Evolutionary conservation across 257 asterid species (phyloP).

Genomic region (Fraxinus excelsior): DNA sequence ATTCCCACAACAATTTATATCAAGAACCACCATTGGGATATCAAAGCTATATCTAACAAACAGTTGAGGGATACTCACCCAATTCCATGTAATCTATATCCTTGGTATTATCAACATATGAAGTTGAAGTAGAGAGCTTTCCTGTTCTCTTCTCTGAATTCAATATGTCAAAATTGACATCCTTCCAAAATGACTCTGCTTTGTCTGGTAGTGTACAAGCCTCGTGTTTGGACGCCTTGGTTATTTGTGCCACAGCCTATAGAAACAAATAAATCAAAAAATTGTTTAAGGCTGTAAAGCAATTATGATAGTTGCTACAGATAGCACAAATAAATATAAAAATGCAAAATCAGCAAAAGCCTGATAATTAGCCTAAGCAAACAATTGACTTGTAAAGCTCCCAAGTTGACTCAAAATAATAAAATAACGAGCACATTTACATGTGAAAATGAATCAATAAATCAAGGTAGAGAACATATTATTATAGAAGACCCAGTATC

Average conservation of each 20-base stretch:
- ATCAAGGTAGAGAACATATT: neutral
- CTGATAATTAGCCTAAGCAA: neutral
- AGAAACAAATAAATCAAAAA: constrained; percentile 23
- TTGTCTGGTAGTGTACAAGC: constrained; percentile 64
- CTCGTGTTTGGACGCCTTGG: constrained; percentile 73
- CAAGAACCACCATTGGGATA: constrained; percentile 4
- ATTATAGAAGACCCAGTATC: constrained; percentile 3
- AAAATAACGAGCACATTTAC: neutral
- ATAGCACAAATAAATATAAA: neutral
- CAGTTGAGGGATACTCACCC: constrained; percentile 39
- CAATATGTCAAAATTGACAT: constrained; percentile 39
- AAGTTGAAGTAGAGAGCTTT: constrained; percentile 29
- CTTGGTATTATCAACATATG: constrained; percentile 29
- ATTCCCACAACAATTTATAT: constrained; percentile 2
- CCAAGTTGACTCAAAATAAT: neutral
- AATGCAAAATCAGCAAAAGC: neutral
- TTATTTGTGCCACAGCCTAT: constrained; percentile 89
- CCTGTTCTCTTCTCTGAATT: constrained; percentile 42
- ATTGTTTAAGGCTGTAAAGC: constrained; percentile 4
- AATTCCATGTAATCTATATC: constrained; percentile 26
- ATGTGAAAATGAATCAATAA: neutral
- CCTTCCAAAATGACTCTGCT: constrained; percentile 57
- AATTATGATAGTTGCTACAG: neutral
- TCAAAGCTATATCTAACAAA: constrained; percentile 3
- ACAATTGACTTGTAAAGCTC: neutral